Base-by-base conservation (phyloP, 2,329 filamentous ascomycete genomes). In the Periconia sp. region DNA sequence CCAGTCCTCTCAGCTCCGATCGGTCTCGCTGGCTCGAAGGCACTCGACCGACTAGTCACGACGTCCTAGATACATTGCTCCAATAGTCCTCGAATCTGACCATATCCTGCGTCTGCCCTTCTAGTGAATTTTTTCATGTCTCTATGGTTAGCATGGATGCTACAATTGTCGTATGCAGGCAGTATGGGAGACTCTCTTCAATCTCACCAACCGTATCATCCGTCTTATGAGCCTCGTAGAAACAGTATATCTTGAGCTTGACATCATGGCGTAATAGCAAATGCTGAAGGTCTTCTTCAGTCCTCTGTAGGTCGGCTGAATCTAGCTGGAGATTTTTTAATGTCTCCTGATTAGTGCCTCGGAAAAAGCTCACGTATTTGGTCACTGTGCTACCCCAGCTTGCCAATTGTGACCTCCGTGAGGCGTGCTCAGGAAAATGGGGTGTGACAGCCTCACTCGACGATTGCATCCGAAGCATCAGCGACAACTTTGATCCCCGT, bases 91-190 rank as follows among this genome's bases (percentile, higher is more conserved):
- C 25, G 25, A 32, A 47, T 39, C 16, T 42, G 28, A 22, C 34
- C 33, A 32, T 38, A 43, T 17, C 33, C 32, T 13, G 19, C 32
- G 35, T 47, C 38, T 30, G 25, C 39, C 22, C 25, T 42, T 28
- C 34, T 26, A 22, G 28, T 38, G 24, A 43, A 42, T 25, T 43
- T 42, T 6, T 32, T 42, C 33, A 47, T 47, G 19, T 32, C 24
- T 13, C 30, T 11, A 31, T 46, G 30, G 19, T 46, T 21, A 22
- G 42, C 42, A 18, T 40, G 15, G 16, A 46, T 42, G 28, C 43
- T 47, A 28, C 21, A 42, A 25, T 43, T 47, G n/a, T 43, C 33
- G 23, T 47, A 47, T 18, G 13, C 38, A 33, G 21, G 32, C 24
- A 47, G 23, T 37, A 43, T 34, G 3, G 38, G 26, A 22, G 43